These are phyloP conservation scores for Piedraia hortae DNA, from an alignment of 2,329 filamentous ascomycete genomes.

Conservation along the genomic window DNA sequence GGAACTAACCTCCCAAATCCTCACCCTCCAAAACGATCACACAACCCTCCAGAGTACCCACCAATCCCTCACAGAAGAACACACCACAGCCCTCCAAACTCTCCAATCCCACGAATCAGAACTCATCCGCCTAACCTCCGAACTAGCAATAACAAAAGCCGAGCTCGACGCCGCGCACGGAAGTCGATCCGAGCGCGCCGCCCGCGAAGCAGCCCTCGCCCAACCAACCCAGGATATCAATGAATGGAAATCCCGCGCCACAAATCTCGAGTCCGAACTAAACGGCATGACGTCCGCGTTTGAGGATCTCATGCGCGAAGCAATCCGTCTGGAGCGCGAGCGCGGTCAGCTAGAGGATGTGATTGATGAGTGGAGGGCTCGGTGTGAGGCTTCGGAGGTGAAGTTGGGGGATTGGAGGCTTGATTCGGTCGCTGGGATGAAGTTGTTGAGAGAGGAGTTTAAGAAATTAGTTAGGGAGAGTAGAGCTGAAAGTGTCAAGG, in stretches of 20 bases:
- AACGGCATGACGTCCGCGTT: conserved; percentile 41
- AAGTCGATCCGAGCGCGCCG: conserved; percentile 36
- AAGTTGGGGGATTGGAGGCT: conserved; percentile 41
- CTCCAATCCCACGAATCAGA: conserved; percentile 27
- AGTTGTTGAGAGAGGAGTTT: conserved; percentile 45
- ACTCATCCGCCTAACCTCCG: conserved; percentile 37
- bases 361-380: conserved; percentile 35
- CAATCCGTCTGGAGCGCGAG: conserved; percentile 44
- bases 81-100: no score
- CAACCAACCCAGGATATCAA: no score
- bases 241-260: conserved; percentile 10
- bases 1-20: conserved; percentile 5
- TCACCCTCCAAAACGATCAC: conserved; percentile 3
- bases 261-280: conserved; percentile 34
- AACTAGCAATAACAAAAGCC: conserved; percentile 70
- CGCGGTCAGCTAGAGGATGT: conserved; percentile 33
- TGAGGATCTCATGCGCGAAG: conserved; percentile 40
- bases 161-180: conserved; percentile 92
- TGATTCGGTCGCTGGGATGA: conserved; percentile 35
- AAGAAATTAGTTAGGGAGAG: conserved; percentile 60
- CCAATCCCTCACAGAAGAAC: no score
- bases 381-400: conserved; percentile 33
- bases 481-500: conserved; percentile 34
- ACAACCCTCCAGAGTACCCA: conserved; percentile 7
- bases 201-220: conserved; percentile 37